Evolutionary conservation across 352 stramenopile species (phyloP).

Genomic region (Globisporangium lucens): DNA sequence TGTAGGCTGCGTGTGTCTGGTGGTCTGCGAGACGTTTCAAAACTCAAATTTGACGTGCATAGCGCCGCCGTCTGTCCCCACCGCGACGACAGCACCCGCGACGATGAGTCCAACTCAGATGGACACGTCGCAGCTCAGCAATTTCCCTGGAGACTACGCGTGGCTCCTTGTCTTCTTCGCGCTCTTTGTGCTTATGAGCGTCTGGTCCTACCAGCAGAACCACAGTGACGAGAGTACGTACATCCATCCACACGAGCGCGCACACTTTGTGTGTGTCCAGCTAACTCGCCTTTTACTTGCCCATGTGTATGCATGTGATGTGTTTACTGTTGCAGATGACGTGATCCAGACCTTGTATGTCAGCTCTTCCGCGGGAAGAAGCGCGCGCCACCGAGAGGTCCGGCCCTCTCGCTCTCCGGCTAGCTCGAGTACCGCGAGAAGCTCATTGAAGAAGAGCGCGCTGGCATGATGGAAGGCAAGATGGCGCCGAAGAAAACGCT

Average conservation of each 20-base stretch:
- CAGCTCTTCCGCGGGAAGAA: conserved; percentile 5
- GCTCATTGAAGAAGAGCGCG: conserved; percentile 13
- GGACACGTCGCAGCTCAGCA: neutral
- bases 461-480: conserved; percentile 26
- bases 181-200: neutral
- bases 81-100: neutral
- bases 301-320: neutral
- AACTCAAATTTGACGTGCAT: neutral
- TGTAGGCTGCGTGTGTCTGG: neutral
- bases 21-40: neutral
- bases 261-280: too few species aligned
- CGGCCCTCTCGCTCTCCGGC: neutral
- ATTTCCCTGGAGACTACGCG: neutral
- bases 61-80: too few species aligned
- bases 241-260: too few species aligned
- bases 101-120: neutral
- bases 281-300: neutral
- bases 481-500: neutral
- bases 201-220: conserved; percentile 3
- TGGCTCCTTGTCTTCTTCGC: conserved; percentile 12
- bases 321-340: neutral
- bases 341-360: neutral
- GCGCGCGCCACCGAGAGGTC: neutral
- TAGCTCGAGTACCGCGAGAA: conserved; percentile 3
- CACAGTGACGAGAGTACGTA: conserved; percentile 1